Conservation (phyloP, 1,284 basidiomycete genomes). For the Nidula niveotomentosa region DNA sequence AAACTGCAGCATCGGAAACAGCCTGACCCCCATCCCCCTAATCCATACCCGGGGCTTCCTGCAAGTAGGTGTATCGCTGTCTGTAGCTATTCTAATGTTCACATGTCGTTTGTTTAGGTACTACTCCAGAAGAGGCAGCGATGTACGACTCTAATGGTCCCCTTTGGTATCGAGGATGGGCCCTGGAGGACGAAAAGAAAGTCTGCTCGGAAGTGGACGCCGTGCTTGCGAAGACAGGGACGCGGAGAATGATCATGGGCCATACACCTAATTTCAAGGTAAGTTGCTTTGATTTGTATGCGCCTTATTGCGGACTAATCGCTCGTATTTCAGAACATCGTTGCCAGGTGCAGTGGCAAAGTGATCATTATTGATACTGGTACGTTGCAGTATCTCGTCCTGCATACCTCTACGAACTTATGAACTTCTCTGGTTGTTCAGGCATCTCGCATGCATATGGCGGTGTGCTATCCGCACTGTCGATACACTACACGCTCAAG, state of each 20-base stretch:
- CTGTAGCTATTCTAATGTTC: not conserved
- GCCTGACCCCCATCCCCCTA: conserved; percentile 79
- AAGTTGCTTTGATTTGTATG: conserved; percentile 8
- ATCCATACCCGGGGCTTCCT: conserved; percentile 79
- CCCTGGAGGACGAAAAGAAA: conserved; percentile 63
- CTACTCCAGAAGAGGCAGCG: conserved; percentile 65
- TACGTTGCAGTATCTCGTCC: conserved; percentile 20
- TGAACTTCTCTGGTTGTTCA: conserved; percentile 13
- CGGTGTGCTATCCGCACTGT: conserved; percentile 85
- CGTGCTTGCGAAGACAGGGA: conserved; percentile 73
- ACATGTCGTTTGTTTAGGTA: conserved; percentile 39
- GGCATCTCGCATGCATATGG: conserved; percentile 94
- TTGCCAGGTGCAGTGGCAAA: conserved; percentile 81
- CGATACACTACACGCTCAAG: conserved; percentile 77
- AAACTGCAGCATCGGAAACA: conserved; percentile 62
- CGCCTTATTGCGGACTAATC: not conserved
- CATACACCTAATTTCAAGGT: conserved; percentile 90
- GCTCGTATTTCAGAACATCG: conserved; percentile 53
- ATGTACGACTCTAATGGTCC: conserved; percentile 81
- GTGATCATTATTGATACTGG: conserved; percentile 91
- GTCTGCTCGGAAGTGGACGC: conserved; percentile 73
- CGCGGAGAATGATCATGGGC: conserved; percentile 88
- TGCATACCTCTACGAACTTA: not conserved
- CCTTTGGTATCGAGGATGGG: conserved; percentile 92
- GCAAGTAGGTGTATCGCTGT: conserved; percentile 25